Percentiles rank a stretch among this genome's conserved stretches.
phyloP scores from a whole-genome alignment of 2,329 filamentous ascomycete genomes.

The Tolypocladium endophyticum region DNA sequence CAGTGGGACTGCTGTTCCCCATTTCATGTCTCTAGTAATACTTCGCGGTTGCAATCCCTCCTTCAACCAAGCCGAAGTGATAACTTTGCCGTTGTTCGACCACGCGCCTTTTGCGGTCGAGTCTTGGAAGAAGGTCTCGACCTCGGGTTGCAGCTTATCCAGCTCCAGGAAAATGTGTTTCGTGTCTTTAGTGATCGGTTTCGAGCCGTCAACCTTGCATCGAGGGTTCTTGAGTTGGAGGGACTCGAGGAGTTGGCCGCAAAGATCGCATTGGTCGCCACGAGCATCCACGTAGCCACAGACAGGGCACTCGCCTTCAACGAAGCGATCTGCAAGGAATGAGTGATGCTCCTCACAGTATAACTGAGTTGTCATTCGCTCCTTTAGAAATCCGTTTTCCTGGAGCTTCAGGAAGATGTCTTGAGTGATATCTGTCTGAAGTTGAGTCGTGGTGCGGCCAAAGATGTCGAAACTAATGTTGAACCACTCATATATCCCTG shows the following conservation, averaged over 20 bases:
- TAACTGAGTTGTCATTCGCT: conserved; percentile 78
- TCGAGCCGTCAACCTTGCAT: conserved; percentile 86
- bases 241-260: conserved; percentile 61
- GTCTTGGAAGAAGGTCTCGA: conserved; percentile 67
- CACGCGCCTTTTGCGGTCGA: conserved; percentile 65
- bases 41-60: conserved; percentile 77
- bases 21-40: conserved; percentile 87
- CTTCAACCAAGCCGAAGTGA: conserved; percentile 71
- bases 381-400: conserved; percentile 78
- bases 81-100: conserved; percentile 64
- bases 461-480: conserved; percentile 92
- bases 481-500: conserved; percentile 93
- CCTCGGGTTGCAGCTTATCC: conserved; percentile 68
- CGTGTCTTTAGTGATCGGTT: conserved; percentile 68
- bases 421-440: conserved; percentile 90
- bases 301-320: conserved; percentile 68
- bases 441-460: conserved; percentile 79
- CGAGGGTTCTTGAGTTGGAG: conserved; percentile 71
- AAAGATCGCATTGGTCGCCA: conserved; percentile 67
- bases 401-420: conserved; percentile 78
- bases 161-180: conserved; percentile 87
- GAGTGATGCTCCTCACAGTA: conserved; percentile 72
- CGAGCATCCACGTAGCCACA: conserved; percentile 63
- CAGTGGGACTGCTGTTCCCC: conserved; percentile 57
- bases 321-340: conserved; percentile 75